Evolutionary conservation across 208 protist genomes (phyloP).

Genomic region (Trichomonas tenax): DNA sequence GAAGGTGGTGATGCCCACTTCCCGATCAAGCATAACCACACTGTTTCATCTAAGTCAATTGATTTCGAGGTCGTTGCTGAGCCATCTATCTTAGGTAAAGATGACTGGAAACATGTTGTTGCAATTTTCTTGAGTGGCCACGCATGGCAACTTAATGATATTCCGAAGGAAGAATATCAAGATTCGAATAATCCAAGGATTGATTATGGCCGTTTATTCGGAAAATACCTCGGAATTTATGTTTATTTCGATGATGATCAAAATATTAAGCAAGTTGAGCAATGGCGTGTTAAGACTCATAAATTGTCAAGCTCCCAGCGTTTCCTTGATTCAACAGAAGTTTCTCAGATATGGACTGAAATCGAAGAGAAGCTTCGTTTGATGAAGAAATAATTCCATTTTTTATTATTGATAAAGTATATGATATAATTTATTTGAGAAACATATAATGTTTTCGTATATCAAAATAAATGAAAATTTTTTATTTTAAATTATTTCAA

Average conservation of each 20-base stretch:
- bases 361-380: not conserved
- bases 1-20: not conserved
- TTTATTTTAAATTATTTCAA: too few relatives aligned
- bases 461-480: too few relatives aligned
- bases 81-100: not conserved
- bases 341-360: not conserved
- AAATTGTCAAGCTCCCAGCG: not conserved
- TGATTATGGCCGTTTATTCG: not conserved
- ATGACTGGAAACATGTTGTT: not conserved
- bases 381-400: not conserved
- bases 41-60: too few relatives aligned
- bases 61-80: not conserved
- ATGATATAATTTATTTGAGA: too few relatives aligned
- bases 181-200: not conserved
- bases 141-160: not conserved
- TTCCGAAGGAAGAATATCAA: not conserved
- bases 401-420: too few relatives aligned
- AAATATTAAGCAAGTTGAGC: not conserved
- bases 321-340: not conserved
- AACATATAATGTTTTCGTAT: too few relatives aligned
- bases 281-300: not conserved
- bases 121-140: not conserved
- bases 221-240: not conserved
- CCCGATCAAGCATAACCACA: not conserved
- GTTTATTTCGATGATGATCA: not conserved